Evolutionary conservation across 345 rosid species (phyloP), one percentile per base, ranked within the genome.

Genomic region (Aethionema arabicum): DNA sequence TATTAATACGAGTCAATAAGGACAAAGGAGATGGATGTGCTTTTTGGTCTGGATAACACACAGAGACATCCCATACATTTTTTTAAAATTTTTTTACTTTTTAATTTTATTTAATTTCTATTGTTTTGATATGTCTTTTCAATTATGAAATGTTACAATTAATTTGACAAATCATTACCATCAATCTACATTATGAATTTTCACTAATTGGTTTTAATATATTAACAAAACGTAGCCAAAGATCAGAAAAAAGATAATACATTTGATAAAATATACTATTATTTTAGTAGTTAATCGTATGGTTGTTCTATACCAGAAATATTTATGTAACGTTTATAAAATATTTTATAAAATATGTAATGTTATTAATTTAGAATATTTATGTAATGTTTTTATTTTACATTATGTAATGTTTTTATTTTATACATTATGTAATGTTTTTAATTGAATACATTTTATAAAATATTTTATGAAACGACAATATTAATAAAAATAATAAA

Each of bases 1-100:
- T 65, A 65, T 57, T 57, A 47, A 47, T 37, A 50, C 42, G 7
- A 31, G 67, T 15, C 30, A 46, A 69, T 52, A 58, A 63, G 51
- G 75, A 65, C 61, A 71, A 58, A 65, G 38, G 75, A 71, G 65
- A 49, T 40, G 65, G 59, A 70, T 64, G 41, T 71, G 75, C 65
- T 39, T 64, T 64, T 64, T 51, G 44, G 56, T 56, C 61, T 71
- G 66, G 70, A 71, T 57, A 57, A 64, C 70, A 57, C 75, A 56
- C 41, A 44, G 32, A 37, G 32, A 37, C 32, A 70, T 70, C 69
- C 65, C 69, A 57, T 71, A 71, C 64, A 53, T 63, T 48, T 54
- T 49, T n/a, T n/a, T n/a, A n/a, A n/a, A n/a, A n/a, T n/a, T n/a
- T 36, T 33, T 41, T 63, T 63, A 48, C 69, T 63, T 40, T 40